Base-by-base conservation (phyloP, 2,329 filamentous ascomycete genomes). In the Ceratocystis diversiconidia region DNA sequence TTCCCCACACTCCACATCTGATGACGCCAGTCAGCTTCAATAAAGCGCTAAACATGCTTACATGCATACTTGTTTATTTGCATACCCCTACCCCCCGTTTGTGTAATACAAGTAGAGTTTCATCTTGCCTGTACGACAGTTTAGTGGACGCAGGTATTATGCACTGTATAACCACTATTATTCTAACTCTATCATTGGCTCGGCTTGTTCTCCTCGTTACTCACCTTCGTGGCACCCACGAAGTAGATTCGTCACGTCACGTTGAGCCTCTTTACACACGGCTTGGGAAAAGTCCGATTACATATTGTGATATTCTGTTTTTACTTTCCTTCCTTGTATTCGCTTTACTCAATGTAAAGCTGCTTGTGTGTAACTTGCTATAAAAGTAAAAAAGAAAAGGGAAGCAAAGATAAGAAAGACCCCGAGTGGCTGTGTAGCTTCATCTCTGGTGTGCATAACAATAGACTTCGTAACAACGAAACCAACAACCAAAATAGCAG, bases 371-470 rank as follows among this genome's bases (percentile, higher is more conserved):
- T 25, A 52, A 52, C 48, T 41, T 17, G 8, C 5, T 52, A n/a
- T 15, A 10, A 52, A 25, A 52, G 25, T 25, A 41, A 63, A 30
- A 55, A 12, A 32, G 44, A 48, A 55, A 63, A 63, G 30, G 1
- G 30, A n/a, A 65, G 52, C 8, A 62, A 50, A 17, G 22, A 61
- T 30, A 30, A 55, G 61, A 61, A 55, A 59, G 61, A 30, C 17
- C 30, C 30, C 30, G 30, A 57, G 32, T 36, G 25, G 36, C 50
- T 59, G 41, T 46, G 25, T 43, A 65, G 44, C 64, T 52, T 41
- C 36, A 41, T 41, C 36, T 12, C 22, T 15, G 19, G 22, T 15
- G 25, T 28, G 28, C 48, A 46, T 46, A 61, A 61, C 15, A 36
- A 61, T 36, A 32, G 43, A 43, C 60, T 62, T 46, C 32, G 12